phyloP scores from a whole-genome alignment of 495 filamentous ascomycete genomes.

The Podospora australis region DNA sequence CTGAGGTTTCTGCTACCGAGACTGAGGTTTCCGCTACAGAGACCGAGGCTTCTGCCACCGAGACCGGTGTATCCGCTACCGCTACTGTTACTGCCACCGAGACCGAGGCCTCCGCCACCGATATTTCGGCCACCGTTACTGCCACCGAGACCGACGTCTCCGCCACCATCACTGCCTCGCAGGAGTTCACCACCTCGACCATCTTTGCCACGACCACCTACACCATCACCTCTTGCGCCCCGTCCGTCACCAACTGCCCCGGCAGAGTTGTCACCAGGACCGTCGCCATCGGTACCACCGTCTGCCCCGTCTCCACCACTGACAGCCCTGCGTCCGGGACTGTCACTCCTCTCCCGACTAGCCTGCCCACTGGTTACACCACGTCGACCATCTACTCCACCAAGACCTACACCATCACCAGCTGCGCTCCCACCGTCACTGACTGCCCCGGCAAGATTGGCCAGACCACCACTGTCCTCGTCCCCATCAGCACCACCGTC shows the following conservation, averaged over 20 bases:
- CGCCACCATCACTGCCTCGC: constrained; percentile 28
- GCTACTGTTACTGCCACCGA: constrained; percentile 20
- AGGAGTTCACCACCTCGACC: constrained; percentile 27
- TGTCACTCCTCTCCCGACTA: background rate
- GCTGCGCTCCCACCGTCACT: constrained; percentile 49
- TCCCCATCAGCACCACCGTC: constrained; percentile 32
- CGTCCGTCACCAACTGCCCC: constrained; percentile 51
- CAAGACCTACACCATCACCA: constrained; percentile 48
- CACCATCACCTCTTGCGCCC: constrained; percentile 48
- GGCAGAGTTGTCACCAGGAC: constrained; percentile 29
- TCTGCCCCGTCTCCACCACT: constrained; percentile 34
- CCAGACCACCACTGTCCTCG: constrained; percentile 32
- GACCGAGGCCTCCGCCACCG: constrained; percentile 11
- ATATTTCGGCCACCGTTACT: background rate
- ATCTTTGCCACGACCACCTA: constrained; percentile 29
- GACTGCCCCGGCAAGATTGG: constrained; percentile 48
- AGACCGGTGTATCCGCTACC: background rate
- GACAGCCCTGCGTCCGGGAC: background rate
- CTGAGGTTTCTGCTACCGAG: background rate
- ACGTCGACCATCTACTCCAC: constrained; percentile 50
- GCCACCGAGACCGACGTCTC: background rate
- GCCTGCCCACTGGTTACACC: constrained; percentile 18
- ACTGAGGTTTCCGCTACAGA: background rate
- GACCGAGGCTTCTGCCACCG: background rate
- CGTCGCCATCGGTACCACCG: constrained; percentile 34